Conservation (phyloP, 352 stramenopile genomes). For the Globisporangium sylvaticum region DNA sequence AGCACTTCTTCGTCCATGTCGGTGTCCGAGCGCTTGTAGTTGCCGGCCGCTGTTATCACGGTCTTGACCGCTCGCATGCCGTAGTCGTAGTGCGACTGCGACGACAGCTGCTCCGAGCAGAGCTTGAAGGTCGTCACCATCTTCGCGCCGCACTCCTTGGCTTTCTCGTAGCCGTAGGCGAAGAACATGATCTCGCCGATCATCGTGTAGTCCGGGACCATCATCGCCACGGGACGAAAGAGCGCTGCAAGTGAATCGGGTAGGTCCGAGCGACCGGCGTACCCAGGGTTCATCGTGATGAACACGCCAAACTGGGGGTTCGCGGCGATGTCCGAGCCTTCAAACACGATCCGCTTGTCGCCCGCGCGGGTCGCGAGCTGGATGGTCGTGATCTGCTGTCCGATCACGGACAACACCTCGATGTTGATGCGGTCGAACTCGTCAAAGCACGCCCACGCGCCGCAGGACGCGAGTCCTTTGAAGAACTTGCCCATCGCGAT, state of each 20-base stretch:
- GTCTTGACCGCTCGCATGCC: conserved; percentile 96
- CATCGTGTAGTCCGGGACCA: conserved; percentile 95
- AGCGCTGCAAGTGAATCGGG: conserved; percentile 94
- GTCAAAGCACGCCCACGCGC: conserved; percentile 94
- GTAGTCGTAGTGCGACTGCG: conserved; percentile 96
- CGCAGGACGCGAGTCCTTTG: conserved; percentile 88
- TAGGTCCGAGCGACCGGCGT: conserved; percentile 92
- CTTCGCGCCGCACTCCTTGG: conserved; percentile 90
- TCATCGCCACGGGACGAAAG: conserved; percentile 96
- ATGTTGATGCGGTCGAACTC: conserved; percentile 97
- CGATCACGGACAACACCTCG: conserved; percentile 86
- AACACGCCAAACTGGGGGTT: conserved; percentile 93
- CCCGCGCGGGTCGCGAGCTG: conserved; percentile 85
- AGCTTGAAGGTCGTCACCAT: conserved; percentile 96
- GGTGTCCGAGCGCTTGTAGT: conserved; percentile 92
- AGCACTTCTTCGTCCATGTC: conserved; percentile 93
- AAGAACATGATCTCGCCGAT: conserved; percentile 98
- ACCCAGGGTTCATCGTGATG: conserved; percentile 96
- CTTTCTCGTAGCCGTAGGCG: conserved; percentile 92
- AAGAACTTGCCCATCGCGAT: conserved; percentile 95
- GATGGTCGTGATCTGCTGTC: conserved; percentile 82
- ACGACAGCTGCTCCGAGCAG: conserved; percentile 93
- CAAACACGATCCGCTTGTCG: conserved; percentile 90
- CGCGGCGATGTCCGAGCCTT: conserved; percentile 92
- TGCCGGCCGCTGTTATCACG: conserved; percentile 92